Evolutionary conservation across 1,139 yeast species (phyloP).

Genomic region (Magnusiomyces suaveolens): DNA sequence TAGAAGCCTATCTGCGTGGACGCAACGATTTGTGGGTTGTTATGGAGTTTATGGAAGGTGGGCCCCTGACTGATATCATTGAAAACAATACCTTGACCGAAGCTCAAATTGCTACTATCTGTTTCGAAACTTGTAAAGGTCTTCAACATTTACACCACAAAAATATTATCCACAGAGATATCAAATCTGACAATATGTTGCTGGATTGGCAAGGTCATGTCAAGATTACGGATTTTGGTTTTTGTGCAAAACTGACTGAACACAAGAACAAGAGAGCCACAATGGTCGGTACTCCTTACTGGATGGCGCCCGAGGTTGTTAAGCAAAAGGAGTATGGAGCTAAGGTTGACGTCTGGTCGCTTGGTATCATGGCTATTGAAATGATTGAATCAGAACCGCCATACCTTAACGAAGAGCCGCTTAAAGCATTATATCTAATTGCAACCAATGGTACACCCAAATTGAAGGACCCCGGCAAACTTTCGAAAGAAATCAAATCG

Average conservation of each 20-base stretch:
- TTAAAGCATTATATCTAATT: constrained; percentile 77
- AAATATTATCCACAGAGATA: constrained; percentile 91
- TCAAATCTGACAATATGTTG: constrained; percentile 87
- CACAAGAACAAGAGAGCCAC: constrained; percentile 92
- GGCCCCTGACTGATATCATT: constrained; percentile 81
- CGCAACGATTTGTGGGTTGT: constrained; percentile 70
- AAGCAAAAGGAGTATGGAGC: constrained; percentile 94
- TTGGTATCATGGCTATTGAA: constrained; percentile 97
- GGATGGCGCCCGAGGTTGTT: constrained; percentile 99
- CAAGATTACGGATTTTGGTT: constrained; percentile 94
- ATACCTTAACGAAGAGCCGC: constrained; percentile 88
- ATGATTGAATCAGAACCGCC: constrained; percentile 99
- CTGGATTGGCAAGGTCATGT: constrained; percentile 81
- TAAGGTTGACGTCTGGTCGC: constrained; percentile 95
- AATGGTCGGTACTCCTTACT: constrained; percentile 98
- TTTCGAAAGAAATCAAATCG: constrained; percentile 72
- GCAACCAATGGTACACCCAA: constrained; percentile 97
- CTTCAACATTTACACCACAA: constrained; percentile 82
- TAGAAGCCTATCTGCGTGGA: constrained; percentile 64
- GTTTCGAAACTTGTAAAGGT: constrained; percentile 86
- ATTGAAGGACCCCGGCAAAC: constrained; percentile 71
- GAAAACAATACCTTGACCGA: constrained; percentile 64
- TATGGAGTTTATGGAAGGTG: constrained; percentile 94
- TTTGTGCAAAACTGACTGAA: constrained; percentile 92
- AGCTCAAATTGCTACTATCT: constrained; percentile 84